phyloP scores from a whole-genome alignment of 108 stramenopile species.

The Stephanodiscus minutulus region DNA sequence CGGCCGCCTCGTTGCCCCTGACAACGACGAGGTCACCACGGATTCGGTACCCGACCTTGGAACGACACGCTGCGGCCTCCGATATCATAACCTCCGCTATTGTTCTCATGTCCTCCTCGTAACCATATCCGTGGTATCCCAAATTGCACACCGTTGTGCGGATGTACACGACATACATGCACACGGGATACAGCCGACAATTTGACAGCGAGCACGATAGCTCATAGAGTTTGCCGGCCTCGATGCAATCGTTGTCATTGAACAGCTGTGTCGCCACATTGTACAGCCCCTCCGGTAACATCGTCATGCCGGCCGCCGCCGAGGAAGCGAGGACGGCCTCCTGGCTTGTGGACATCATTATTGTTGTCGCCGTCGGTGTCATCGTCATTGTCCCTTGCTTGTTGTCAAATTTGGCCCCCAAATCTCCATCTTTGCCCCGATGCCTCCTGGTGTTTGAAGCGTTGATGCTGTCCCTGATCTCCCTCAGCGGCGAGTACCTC shows the following conservation, averaged over 20 bases:
- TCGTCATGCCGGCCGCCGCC: slow-evolving; percentile 5
- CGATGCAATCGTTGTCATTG: slow-evolving; percentile 56
- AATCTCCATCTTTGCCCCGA: slow-evolving; percentile 2
- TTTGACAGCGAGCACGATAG: slow-evolving; percentile 67
- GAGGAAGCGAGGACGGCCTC: too few relatives aligned
- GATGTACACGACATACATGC: slow-evolving; percentile 79
- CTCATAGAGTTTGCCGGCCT: slow-evolving; percentile 79
- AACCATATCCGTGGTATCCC: slow-evolving; percentile 73
- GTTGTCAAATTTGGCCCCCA: slow-evolving; percentile 21
- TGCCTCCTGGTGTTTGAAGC: neutral
- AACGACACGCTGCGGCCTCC: slow-evolving; percentile 48
- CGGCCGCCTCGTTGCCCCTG: too few relatives aligned
- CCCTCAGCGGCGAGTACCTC: too few relatives aligned
- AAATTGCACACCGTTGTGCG: slow-evolving; percentile 76
- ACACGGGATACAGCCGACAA: slow-evolving; percentile 52
- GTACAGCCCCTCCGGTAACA: slow-evolving; percentile 70
- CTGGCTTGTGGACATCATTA: neutral
- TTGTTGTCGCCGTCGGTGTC: neutral
- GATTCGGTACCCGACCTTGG: slow-evolving; percentile 7
- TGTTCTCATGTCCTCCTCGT: slow-evolving; percentile 70
- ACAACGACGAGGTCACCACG: too few relatives aligned
- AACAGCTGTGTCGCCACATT: slow-evolving; percentile 69
- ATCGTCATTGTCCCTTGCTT: slow-evolving; percentile 13
- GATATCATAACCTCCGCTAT: slow-evolving; percentile 49
- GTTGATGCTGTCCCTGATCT: too few relatives aligned